Evolutionary conservation across 495 filamentous ascomycete genomes (phyloP), one percentile per base, ranked within the genome.

Genomic region (Hyaloscypha bicolor): DNA sequence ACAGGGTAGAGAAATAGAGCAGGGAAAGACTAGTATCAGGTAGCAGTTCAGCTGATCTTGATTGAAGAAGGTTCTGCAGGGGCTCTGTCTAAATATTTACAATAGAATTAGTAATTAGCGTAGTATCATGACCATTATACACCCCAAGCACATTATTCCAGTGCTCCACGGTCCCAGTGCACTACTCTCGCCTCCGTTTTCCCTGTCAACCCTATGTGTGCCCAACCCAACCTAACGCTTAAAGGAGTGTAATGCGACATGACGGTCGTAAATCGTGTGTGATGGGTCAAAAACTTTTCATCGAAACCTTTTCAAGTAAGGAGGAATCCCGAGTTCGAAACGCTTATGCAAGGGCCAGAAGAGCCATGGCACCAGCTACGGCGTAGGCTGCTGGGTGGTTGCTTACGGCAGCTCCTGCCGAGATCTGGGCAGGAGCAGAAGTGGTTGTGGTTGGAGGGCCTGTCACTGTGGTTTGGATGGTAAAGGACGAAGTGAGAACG

Each of bases 281-380:
- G 21, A 30, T 16, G 4, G 30, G 1, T 39, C 3, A n/a, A 51
- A 60, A 37, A 51, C 19, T 37, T 25, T 6, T 1, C 19, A 4
- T 37, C n/a, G 9, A 9, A 14, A 32, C 29, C 22, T 16, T 25
- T 60, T 1, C 21, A 11, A 0, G 56, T 21, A 8, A 60, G 31
- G 56, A 60, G 31, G 12, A 22, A 16, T 35, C 56, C 11, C 4
- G 4, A 21, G 56, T 2, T 9, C 3, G 11, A 1, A 14, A 31
- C 9, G 37, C n/a, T 22, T 66, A 72, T 48, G 64, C 71, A 21
- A 72, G 51, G 45, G 64, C 71, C 19, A 70, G 48, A 25, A 72
- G 22, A 19, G 67, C 71, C 67, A 70, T 63, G 3, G 64, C 67
- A 37, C 71, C 71, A 31, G 71, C 71, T 25, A 72, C 11, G 21